phyloP scores from a whole-genome alignment of 208 protist species.

The Borovskyia barvae region DNA sequence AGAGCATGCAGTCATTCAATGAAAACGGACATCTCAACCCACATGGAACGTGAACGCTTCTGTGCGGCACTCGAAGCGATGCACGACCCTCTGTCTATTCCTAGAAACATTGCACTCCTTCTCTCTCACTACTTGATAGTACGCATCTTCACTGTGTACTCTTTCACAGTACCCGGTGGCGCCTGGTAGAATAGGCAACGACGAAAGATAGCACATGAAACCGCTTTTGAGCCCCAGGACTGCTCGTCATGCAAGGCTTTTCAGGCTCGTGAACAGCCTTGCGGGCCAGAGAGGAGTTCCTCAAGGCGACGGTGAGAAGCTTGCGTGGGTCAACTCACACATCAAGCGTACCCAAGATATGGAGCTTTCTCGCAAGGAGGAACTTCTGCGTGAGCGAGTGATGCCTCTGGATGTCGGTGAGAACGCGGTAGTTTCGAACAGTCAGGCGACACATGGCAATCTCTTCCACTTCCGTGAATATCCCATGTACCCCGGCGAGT shows the following conservation, averaged over 20 bases:
- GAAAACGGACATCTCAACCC: no score
- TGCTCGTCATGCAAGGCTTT: slow-evolving; percentile 86
- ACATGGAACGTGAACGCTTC: no score
- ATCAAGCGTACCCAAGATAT: slow-evolving; percentile 66
- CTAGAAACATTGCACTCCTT: not conserved
- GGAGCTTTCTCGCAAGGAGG: slow-evolving; percentile 70
- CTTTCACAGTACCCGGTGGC: slow-evolving; percentile 9
- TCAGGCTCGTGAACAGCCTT: slow-evolving; percentile 56
- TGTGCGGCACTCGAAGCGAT: no score
- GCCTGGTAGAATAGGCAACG: not conserved
- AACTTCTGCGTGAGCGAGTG: slow-evolving; percentile 53
- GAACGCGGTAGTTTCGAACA: slow-evolving; percentile 56
- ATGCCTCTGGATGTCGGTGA: slow-evolving; percentile 72
- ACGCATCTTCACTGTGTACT: no score
- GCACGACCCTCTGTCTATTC: not conserved
- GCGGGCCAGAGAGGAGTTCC: slow-evolving; percentile 26
- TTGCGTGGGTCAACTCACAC: slow-evolving; percentile 86
- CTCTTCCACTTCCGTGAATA: slow-evolving; percentile 90
- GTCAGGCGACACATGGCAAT: slow-evolving; percentile 80
- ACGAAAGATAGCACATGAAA: slow-evolving; percentile 57
- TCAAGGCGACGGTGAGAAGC: slow-evolving; percentile 68
- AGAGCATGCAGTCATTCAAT: no score
- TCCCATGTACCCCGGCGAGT: slow-evolving; percentile 91
- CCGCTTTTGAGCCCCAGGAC: slow-evolving; percentile 87
- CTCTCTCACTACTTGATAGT: not conserved